A percentile compares a stretch with the other conserved stretches of the same genome.
phyloP scores from a whole-genome alignment of 2,329 filamentous ascomycete species.

The Neocucurbitaria cava region DNA sequence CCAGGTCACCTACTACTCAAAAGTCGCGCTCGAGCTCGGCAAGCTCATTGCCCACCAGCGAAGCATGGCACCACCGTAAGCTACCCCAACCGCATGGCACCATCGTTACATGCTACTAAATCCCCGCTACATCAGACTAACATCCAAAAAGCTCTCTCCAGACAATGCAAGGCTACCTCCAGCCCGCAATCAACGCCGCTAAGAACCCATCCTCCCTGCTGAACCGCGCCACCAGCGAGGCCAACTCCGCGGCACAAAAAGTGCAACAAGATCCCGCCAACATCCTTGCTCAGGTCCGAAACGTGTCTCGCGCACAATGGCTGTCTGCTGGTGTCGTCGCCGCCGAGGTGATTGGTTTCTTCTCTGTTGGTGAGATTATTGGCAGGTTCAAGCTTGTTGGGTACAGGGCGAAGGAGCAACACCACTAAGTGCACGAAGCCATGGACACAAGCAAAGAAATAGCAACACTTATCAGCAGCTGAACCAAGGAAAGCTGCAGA shows the following conservation, averaged over 20 bases:
- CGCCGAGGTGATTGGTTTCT: conserved; percentile 93
- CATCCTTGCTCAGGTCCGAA: conserved; percentile 67
- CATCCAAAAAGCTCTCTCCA: conserved; percentile 68
- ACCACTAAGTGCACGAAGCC: conserved; percentile 36
- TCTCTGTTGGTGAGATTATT: conserved; percentile 96
- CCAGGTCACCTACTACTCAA: conserved; percentile 88
- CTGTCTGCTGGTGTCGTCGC: conserved; percentile 76
- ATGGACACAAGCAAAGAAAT: conserved; percentile 8
- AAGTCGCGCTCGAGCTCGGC: conserved; percentile 83
- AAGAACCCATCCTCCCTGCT: conserved; percentile 71
- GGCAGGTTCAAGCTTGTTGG: conserved; percentile 94
- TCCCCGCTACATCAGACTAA: conserved; percentile 17
- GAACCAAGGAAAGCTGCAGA: background rate
- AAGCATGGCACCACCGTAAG: conserved; percentile 96
- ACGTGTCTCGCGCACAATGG: conserved; percentile 74
- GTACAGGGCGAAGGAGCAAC: conserved; percentile 63
- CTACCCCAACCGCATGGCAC: conserved; percentile 3
- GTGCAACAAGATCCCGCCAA: conserved; percentile 55
- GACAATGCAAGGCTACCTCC: conserved; percentile 87
- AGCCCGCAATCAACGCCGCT: conserved; percentile 73
- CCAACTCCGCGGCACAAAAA: conserved; percentile 52
- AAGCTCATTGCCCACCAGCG: conserved; percentile 88
- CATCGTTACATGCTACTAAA: background rate
- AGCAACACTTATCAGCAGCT: background rate
- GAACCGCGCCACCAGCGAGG: conserved; percentile 51